phyloP scores from a whole-genome alignment of 2,329 filamentous ascomycete genomes.

The Rhynchosporium secalis region DNA sequence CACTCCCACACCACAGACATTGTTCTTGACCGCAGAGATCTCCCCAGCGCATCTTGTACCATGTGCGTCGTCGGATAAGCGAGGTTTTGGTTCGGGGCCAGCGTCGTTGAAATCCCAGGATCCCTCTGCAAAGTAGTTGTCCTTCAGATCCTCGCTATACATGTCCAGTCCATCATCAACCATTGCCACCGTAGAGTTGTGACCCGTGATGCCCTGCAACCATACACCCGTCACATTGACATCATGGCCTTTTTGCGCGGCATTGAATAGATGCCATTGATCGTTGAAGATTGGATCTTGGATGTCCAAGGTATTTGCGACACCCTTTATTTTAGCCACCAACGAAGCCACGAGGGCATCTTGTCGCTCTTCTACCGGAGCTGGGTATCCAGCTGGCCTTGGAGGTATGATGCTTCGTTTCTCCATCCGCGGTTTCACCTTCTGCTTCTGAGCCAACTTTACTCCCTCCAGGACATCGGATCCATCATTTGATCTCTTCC shows the following conservation, averaged over 20 bases:
- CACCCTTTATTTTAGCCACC: slow-evolving; percentile 56
- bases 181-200: slow-evolving; percentile 86
- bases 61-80: slow-evolving; percentile 82
- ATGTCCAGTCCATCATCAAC: slow-evolving; percentile 97
- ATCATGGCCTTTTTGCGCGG: slow-evolving; percentile 79
- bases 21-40: slow-evolving; percentile 85
- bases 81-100: slow-evolving; percentile 73
- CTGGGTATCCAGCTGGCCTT: slow-evolving; percentile 27
- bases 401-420: slow-evolving; percentile 47
- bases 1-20: slow-evolving; percentile 93
- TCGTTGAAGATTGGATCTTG: slow-evolving; percentile 86
- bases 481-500: slow-evolving; percentile 58
- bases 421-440: slow-evolving; percentile 58
- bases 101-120: slow-evolving; percentile 97
- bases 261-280: slow-evolving; percentile 95
- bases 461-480: slow-evolving; percentile 70
- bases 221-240: slow-evolving; percentile 95
- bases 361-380: slow-evolving; percentile 28
- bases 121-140: slow-evolving; percentile 89
- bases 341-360: slow-evolving; percentile 41
- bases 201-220: slow-evolving; percentile 85
- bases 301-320: slow-evolving; percentile 71
- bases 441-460: slow-evolving; percentile 77
- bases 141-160: slow-evolving; percentile 87
- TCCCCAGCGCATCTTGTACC: slow-evolving; percentile 95